Evolutionary conservation across 441 rosid species (phyloP).

Genomic region (Omphalea diandra): DNA sequence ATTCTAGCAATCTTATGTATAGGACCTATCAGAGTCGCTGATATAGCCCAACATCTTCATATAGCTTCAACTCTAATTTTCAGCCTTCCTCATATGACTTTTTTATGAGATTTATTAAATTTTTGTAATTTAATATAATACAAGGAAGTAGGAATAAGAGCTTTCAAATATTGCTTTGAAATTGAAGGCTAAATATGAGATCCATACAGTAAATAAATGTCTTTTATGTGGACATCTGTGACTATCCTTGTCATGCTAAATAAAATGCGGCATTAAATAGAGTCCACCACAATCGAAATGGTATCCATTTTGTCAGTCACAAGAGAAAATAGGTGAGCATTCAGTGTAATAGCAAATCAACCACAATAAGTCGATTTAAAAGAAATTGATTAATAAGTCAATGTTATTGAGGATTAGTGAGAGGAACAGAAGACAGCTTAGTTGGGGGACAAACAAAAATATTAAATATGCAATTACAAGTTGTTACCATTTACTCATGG

Average conservation of each 20-base stretch:
- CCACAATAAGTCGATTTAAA: not conserved
- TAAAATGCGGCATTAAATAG: not conserved
- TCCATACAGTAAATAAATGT: not conserved
- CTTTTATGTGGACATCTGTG: too few relatives aligned
- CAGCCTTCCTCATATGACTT: not conserved
- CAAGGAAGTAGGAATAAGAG: not conserved
- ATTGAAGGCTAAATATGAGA: not conserved
- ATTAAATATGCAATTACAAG: not conserved
- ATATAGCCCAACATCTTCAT: not conserved
- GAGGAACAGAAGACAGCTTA: conserved; percentile 1
- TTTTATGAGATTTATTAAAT: conserved; percentile 1
- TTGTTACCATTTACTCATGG: conserved; percentile 58
- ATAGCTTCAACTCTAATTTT: not conserved
- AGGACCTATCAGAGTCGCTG: not conserved
- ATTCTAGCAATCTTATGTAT: too few relatives aligned
- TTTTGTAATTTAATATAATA: not conserved
- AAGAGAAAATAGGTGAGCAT: not conserved
- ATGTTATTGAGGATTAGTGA: conserved; percentile 9
- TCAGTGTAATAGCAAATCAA: not conserved
- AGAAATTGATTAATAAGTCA: not conserved
- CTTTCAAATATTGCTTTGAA: not conserved
- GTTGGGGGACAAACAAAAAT: too few relatives aligned
- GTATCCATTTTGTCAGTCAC: not conserved
- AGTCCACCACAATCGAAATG: not conserved
- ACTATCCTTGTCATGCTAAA: not conserved